Evolutionary conservation across 23 red algal genomes (phyloP).

Genomic region (Gracilariopsis chorda): DNA sequence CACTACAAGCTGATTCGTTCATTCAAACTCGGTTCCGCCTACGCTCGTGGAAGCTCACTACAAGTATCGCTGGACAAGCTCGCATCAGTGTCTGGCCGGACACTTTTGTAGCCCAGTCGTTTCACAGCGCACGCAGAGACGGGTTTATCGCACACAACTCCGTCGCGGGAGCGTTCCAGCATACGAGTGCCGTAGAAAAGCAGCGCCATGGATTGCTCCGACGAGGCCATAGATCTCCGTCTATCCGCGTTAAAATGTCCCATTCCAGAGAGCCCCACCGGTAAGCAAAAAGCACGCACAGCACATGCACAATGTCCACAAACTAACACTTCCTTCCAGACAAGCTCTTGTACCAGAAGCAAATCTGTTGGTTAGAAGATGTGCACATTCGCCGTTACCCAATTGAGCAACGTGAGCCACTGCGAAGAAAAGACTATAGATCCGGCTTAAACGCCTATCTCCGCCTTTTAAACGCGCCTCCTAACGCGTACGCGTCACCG

Average conservation of each 20-base stretch:
- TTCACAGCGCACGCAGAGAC: no score
- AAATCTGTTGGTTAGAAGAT: constrained; percentile 53
- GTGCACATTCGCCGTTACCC: constrained; percentile 31
- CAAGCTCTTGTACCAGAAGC: constrained; percentile 23
- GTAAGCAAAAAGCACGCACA: neutral
- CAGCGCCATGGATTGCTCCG: constrained; percentile 24
- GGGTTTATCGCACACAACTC: no score
- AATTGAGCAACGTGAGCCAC: neutral
- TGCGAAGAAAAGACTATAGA: neutral
- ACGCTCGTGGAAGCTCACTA: no score
- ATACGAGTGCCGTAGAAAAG: no score
- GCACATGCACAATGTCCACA: neutral
- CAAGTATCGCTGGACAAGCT: no score
- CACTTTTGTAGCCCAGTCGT: no score
- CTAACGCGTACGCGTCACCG: neutral
- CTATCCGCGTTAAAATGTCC: constrained; percentile 37
- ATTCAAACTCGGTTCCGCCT: no score
- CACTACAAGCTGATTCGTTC: no score
- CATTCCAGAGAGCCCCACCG: neutral
- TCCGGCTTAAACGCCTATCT: constrained; percentile 17
- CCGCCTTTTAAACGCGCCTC: constrained; percentile 2
- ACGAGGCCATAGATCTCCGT: constrained; percentile 21
- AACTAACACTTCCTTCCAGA: constrained; percentile 13
- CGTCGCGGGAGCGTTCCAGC: no score
- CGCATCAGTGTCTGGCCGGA: no score